These are phyloP conservation scores for Mortierella alpina DNA, from an alignment of 192 early-diverging fungal genomes.

Conservation along the genomic window DNA sequence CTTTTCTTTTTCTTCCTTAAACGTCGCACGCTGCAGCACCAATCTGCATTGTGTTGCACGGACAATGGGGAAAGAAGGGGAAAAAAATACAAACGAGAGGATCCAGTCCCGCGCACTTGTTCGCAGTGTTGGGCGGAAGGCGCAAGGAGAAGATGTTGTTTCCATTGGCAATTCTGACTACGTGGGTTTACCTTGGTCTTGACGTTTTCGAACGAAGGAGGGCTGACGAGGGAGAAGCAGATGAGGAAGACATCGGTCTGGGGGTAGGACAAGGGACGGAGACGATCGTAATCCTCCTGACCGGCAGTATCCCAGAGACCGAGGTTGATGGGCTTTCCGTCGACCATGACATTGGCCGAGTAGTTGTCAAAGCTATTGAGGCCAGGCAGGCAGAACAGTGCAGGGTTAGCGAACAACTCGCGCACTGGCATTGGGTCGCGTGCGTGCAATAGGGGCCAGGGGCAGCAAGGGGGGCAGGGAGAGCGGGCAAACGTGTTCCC, in stretches of 20 bases:
- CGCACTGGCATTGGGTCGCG: neutral
- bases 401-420: neutral
- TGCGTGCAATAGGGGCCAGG: too few species aligned
- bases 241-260: conserved; percentile 99
- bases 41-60: neutral
- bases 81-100: neutral
- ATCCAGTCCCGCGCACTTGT: neutral
- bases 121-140: neutral
- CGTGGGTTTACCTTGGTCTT: conserved; percentile 82
- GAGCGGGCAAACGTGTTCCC: too few species aligned
- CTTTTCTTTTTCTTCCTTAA: neutral
- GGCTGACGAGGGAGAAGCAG: conserved; percentile 97
- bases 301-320: conserved; percentile 99
- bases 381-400: neutral
- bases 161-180: neutral
- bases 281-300: conserved; percentile 98
- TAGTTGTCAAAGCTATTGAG: conserved; percentile 93
- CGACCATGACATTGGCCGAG: conserved; percentile 99
- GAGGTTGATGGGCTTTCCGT: conserved; percentile 97
- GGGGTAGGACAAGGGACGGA: conserved; percentile 97
- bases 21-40: neutral
- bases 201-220: conserved; percentile 97
- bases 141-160: neutral
- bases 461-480: too few species aligned
- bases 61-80: conserved; percentile 4